These are phyloP conservation scores for Stagonosporopsis cucurbitacearum DNA, from an alignment of 2,329 filamentous ascomycete species.

Conservation along the genomic window DNA sequence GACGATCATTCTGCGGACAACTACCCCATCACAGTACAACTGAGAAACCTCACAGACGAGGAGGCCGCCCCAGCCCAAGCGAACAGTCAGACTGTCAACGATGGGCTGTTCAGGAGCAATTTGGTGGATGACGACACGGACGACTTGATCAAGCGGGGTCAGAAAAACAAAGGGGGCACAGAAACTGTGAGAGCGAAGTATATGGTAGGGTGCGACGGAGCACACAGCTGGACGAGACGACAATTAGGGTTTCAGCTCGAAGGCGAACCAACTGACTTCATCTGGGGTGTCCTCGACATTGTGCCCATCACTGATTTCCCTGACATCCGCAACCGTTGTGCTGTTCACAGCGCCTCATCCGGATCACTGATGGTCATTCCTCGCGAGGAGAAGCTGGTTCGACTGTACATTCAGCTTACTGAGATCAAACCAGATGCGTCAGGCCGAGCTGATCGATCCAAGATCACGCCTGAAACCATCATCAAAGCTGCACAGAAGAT, in stretches of 20 bases:
- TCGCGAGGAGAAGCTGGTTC: constrained; percentile 67
- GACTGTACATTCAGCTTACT: constrained; percentile 70
- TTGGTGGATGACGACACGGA: constrained; percentile 64
- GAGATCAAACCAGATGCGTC: constrained; percentile 54
- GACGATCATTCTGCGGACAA: constrained; percentile 54
- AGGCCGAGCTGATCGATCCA: constrained; percentile 62
- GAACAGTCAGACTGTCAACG: constrained; percentile 43
- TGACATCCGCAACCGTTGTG: constrained; percentile 65
- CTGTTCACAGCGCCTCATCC: constrained; percentile 62
- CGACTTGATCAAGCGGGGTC: constrained; percentile 55
- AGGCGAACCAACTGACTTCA: constrained; percentile 62
- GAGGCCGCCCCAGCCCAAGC: constrained; percentile 61
- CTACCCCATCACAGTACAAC: constrained; percentile 66
- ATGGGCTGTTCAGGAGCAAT: constrained; percentile 68
- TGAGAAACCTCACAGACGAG: constrained; percentile 64
- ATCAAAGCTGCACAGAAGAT: constrained; percentile 69
- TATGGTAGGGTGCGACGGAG: constrained; percentile 72
- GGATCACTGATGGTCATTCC: constrained; percentile 71
- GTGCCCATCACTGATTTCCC: constrained; percentile 64
- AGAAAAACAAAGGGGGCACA: constrained; percentile 41
- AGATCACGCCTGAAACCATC: constrained; percentile 69
- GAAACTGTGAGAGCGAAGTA: constrained; percentile 65
- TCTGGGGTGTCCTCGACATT: constrained; percentile 62
- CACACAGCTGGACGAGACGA: constrained; percentile 69
- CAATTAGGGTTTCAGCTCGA: constrained; percentile 64